A percentile compares a stretch with the other conserved stretches of the same genome.
Conservation (phyloP, 2,329 filamentous ascomycete species). For the Remersonia thermophila region DNA sequence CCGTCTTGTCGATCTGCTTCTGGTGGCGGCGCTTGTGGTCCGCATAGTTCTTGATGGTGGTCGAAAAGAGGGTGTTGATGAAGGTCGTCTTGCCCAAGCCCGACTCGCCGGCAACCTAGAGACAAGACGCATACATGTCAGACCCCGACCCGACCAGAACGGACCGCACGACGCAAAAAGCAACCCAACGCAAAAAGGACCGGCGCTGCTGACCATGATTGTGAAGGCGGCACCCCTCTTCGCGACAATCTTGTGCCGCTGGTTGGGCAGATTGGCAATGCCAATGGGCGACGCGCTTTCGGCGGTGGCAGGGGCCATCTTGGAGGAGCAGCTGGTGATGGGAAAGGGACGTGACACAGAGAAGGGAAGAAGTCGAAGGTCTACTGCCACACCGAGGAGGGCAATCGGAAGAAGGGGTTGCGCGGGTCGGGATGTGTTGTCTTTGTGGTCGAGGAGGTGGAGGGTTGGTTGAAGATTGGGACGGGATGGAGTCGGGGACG, state of each 20-base stretch:
- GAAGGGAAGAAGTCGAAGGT: constrained; percentile 7
- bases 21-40: constrained; percentile 98
- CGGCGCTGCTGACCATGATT: constrained; percentile 68
- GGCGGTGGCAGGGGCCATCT: constrained; percentile 45
- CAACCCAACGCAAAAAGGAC: not conserved
- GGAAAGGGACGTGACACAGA: constrained; percentile 3
- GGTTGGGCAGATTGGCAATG: constrained; percentile 63
- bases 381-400: no score
- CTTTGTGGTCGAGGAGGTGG: constrained; percentile 8
- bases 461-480: constrained; percentile 16
- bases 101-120: constrained; percentile 90
- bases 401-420: not conserved
- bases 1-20: constrained; percentile 99
- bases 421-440: no score
- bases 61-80: constrained; percentile 99
- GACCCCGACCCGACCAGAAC: constrained; percentile 1
- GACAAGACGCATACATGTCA: not conserved
- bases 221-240: constrained; percentile 95
- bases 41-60: constrained; percentile 99
- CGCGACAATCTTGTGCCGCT: constrained; percentile 63
- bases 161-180: no score
- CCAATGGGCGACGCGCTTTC: constrained; percentile 58
- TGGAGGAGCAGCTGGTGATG: constrained; percentile 17
- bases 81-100: constrained; percentile 98
- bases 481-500: constrained; percentile 8